phyloP scores from a whole-genome alignment of 2,329 filamentous ascomycete species.

The Aureobasidium sp. region DNA sequence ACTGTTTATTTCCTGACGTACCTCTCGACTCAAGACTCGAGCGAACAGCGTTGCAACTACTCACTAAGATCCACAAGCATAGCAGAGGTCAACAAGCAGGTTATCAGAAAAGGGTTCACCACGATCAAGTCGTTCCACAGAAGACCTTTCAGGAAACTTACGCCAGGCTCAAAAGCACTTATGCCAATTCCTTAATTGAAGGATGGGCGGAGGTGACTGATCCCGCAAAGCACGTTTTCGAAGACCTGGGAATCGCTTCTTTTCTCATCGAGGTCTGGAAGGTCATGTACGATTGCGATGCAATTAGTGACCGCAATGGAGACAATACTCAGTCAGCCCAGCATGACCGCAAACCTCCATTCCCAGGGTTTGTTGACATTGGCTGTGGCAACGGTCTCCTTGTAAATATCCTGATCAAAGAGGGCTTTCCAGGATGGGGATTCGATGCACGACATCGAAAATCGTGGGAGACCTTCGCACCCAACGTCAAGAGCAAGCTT shows the following conservation, averaged over 20 bases:
- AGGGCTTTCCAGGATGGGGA: constrained; percentile 80
- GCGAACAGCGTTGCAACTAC: constrained; percentile 60
- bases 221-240: constrained; percentile 86
- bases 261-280: constrained; percentile 89
- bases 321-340: not conserved
- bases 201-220: constrained; percentile 82
- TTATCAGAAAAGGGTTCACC: constrained; percentile 73
- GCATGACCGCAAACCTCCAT: constrained; percentile 31
- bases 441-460: constrained; percentile 84
- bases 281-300: constrained; percentile 57
- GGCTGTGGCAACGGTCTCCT: constrained; percentile 92
- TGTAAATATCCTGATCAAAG: constrained; percentile 68
- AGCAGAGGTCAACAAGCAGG: constrained; percentile 56
- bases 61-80: constrained; percentile 65
- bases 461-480: constrained; percentile 69
- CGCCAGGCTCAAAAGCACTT: constrained; percentile 65
- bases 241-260: constrained; percentile 82
- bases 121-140: constrained; percentile 73
- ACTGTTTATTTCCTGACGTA: constrained; percentile 35
- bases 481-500: constrained; percentile 40
- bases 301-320: not conserved
- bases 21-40: constrained; percentile 34
- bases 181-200: constrained; percentile 63
- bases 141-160: constrained; percentile 76
- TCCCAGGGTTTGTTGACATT: constrained; percentile 90